Evolutionary conservation across 257 asterid species (phyloP).

Genomic region (Leonotis leonurus): DNA sequence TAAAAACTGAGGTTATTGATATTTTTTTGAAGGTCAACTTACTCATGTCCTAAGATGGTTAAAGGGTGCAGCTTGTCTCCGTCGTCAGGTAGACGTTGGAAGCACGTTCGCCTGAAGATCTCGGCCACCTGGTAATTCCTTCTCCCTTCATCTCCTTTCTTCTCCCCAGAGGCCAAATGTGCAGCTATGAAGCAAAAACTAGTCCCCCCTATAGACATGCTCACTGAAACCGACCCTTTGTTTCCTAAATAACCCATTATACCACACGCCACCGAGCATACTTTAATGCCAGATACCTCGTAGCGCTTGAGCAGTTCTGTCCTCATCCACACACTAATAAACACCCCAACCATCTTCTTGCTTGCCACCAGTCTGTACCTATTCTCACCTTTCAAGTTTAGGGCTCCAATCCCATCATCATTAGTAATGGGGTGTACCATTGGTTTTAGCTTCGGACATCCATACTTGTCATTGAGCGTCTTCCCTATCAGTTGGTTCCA

Average conservation of each 20-base stretch:
- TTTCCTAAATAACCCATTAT: constrained; percentile 91
- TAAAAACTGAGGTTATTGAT: too few species aligned
- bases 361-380: constrained; percentile 67
- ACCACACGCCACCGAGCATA: constrained; percentile 88
- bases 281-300: constrained; percentile 47
- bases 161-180: constrained; percentile 94
- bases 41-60: constrained; percentile 87
- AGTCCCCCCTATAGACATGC: constrained; percentile 68
- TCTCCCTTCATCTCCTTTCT: constrained; percentile 84
- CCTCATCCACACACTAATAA: constrained; percentile 82
- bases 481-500: constrained; percentile 77
- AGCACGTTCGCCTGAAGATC: constrained; percentile 69
- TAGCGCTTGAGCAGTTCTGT: constrained; percentile 46
- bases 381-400: constrained; percentile 21
- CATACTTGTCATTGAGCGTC: constrained; percentile 57
- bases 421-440: constrained; percentile 49
- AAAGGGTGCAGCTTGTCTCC: constrained; percentile 41
- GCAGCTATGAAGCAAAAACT: constrained; percentile 89
- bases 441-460: constrained; percentile 75
- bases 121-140: constrained; percentile 77
- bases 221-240: constrained; percentile 81
- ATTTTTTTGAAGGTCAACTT: constrained; percentile 33
- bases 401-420: constrained; percentile 23
- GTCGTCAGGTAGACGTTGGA: constrained; percentile 48
- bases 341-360: constrained; percentile 96